These are phyloP conservation scores for Boletus rex-veris DNA, from an alignment of 768 basidiomycete genomes.

Conservation along the genomic window DNA sequence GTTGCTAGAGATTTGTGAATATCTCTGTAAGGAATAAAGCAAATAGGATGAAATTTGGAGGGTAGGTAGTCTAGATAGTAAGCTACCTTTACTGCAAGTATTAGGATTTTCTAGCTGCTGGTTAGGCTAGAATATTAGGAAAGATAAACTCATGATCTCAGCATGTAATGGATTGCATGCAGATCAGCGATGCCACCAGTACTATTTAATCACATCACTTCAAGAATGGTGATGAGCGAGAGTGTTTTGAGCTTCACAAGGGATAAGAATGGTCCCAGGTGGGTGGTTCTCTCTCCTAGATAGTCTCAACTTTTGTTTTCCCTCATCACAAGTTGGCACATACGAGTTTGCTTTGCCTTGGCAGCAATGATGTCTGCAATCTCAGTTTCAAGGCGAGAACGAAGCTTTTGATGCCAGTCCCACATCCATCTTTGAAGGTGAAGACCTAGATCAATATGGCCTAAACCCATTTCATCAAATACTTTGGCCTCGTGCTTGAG, in stretches of 20 bases:
- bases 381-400: slow-evolving; percentile 46
- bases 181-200: slow-evolving; percentile 68
- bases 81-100: no score
- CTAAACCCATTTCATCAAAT: slow-evolving; percentile 57
- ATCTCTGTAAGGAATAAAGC: no score
- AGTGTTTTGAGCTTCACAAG: slow-evolving; percentile 75
- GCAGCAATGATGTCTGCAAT: slow-evolving; percentile 42
- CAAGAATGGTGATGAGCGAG: slow-evolving; percentile 85
- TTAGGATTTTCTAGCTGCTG: no score
- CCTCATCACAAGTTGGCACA: neutral
- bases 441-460: slow-evolving; percentile 40
- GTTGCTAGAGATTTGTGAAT: no score
- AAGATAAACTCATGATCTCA: no score
- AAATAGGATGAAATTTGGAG: no score
- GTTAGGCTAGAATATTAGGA: no score
- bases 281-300: slow-evolving; percentile 15
- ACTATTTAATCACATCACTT: slow-evolving; percentile 78
- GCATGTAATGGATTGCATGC: no score
- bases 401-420: slow-evolving; percentile 73
- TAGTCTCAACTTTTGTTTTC: neutral
- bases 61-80: no score
- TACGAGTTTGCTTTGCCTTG: slow-evolving; percentile 32
- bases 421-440: slow-evolving; percentile 80
- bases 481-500: slow-evolving; percentile 59
- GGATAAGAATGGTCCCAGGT: slow-evolving; percentile 66